Evolutionary conservation across 1,284 basidiomycete species (phyloP).

Genomic region (Cutaneotrichosporon cutaneum): DNA sequence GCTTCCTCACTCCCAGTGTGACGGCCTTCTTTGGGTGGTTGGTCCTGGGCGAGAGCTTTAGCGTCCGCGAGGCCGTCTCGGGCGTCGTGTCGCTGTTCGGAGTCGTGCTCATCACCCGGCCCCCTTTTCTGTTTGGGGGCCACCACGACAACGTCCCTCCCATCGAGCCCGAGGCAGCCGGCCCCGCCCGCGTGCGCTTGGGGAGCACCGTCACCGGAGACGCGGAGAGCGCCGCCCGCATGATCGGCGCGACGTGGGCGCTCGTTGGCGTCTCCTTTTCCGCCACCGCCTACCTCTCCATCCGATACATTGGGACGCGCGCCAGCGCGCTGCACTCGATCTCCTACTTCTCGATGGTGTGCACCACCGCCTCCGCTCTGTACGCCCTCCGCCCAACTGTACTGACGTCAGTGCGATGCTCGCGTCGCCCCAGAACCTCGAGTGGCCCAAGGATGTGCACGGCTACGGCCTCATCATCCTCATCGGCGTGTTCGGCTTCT

Average conservation of each 20-base stretch:
- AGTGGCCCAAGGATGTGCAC: conserved; percentile 18
- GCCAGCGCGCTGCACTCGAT: conserved; percentile 73
- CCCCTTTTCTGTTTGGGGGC: conserved; percentile 59
- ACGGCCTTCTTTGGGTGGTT: conserved; percentile 68
- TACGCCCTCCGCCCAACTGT: conserved; percentile 29
- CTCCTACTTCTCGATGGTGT: conserved; percentile 65
- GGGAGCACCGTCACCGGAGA: conserved; percentile 23
- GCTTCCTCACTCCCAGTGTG: conserved; percentile 68
- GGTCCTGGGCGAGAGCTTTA: conserved; percentile 66
- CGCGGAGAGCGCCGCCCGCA: conserved; percentile 24
- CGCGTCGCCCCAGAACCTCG: conserved; percentile 17
- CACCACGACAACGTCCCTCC: not conserved
- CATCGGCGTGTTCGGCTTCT: conserved; percentile 61
- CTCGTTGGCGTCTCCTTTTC: conserved; percentile 41
- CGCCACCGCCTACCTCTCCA: conserved; percentile 57
- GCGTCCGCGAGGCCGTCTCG: conserved; percentile 62
- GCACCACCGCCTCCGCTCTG: conserved; percentile 60
- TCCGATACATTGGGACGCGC: conserved; percentile 69
- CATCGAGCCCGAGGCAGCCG: conserved; percentile 70
- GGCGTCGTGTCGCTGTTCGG: conserved; percentile 64
- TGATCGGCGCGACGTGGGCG: conserved; percentile 42
- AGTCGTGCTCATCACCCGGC: conserved; percentile 66
- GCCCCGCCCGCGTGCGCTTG: not conserved
- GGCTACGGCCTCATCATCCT: conserved; percentile 45
- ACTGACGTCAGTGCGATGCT: conserved; percentile 24